Base-by-base conservation (phyloP, 306 rosid species). In the Quercus agrifolia region DNA sequence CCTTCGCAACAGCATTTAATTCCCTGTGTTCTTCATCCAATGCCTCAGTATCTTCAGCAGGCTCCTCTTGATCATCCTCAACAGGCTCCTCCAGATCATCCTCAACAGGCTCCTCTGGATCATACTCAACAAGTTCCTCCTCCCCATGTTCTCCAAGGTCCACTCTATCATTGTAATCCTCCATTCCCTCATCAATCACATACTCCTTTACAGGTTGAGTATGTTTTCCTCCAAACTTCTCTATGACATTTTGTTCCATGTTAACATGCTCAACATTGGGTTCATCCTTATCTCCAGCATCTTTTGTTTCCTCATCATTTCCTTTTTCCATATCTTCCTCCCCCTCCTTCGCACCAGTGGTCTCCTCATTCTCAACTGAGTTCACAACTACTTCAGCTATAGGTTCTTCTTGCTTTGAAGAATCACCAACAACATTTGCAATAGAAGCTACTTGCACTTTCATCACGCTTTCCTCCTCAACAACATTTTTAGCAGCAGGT, bases 1-100 rank as follows among this genome's bases (percentile, higher is more conserved):
- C 91, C 52, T 90, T 90, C 1, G 87, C 92, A 54, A 79, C 71
- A 56, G 92, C 88, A 13, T 88, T 83, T 80, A 89, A 68, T 70
- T 88, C 88, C 84, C 70, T 81, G 57, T 51, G 75, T 76, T 91
- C 90, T 81, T 86, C 90, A 27, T 88, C 91, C 70, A 68, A 46
- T 67, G 86, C 76, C 75, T 77, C 85, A 30, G 56, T 79, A 82
- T 84, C 87, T 85, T 86, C 87, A 41, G 78, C 83, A 31, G 57
- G 83, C 76, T 86, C 92, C 56, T 86, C 89, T 18, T 56, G 78
- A 86, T 84, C 87, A 77, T 78, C 31, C 2, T 62, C 69, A 62
- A 31, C 69, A 62, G 38, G 69, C 69, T 28, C 70, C 70, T 49
- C 54, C 17, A 49, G 4, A 49, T 49, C 54, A 83, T 85, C 87